Conservation (phyloP, 2,329 filamentous ascomycete species). For the Rachicladosporium sp. region DNA sequence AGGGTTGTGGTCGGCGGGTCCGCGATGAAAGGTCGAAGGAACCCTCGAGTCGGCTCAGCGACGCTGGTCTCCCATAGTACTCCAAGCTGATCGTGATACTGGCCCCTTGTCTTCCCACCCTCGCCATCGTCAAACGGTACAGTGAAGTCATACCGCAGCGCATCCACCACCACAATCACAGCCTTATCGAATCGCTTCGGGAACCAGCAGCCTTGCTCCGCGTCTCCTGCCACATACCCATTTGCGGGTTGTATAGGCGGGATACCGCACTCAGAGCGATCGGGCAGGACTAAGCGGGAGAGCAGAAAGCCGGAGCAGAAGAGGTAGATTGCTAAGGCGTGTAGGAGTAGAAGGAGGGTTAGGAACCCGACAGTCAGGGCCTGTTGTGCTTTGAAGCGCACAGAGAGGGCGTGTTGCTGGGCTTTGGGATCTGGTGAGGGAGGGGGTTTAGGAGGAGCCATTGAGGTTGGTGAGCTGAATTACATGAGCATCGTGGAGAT, state of each 20-base stretch:
- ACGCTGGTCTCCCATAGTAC: conserved; percentile 74
- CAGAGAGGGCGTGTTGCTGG: conserved; percentile 29
- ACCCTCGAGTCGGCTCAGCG: conserved; percentile 64
- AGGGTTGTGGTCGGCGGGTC: conserved; percentile 91
- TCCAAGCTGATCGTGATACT: conserved; percentile 81
- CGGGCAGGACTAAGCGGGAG: conserved; percentile 67
- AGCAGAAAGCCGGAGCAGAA: conserved; percentile 94
- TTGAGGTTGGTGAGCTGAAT: too few species aligned
- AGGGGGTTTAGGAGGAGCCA: too few species aligned
- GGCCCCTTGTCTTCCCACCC: conserved; percentile 37
- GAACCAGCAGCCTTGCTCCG: conserved; percentile 77
- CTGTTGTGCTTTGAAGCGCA: conserved; percentile 42
- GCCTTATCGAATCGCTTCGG: conserved; percentile 87
- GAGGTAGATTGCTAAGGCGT: conserved; percentile 71
- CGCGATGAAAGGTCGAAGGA: conserved; percentile 88
- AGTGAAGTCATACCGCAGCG: conserved; percentile 92
- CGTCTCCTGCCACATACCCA: conserved; percentile 29
- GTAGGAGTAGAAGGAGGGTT: conserved; percentile 46
- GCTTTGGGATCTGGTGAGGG: conserved; percentile 14
- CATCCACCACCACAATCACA: conserved; percentile 82
- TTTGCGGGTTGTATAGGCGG: conserved; percentile 46
- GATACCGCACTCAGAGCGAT: conserved; percentile 64
- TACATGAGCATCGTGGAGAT: too few species aligned
- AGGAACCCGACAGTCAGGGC: conserved; percentile 51
- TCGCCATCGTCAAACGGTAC: conserved; percentile 54